Percentiles rank a stretch among this genome's conserved stretches.
These are phyloP conservation scores for Boletales sp. DNA, from an alignment of 768 basidiomycete species.

Conservation along the genomic window DNA sequence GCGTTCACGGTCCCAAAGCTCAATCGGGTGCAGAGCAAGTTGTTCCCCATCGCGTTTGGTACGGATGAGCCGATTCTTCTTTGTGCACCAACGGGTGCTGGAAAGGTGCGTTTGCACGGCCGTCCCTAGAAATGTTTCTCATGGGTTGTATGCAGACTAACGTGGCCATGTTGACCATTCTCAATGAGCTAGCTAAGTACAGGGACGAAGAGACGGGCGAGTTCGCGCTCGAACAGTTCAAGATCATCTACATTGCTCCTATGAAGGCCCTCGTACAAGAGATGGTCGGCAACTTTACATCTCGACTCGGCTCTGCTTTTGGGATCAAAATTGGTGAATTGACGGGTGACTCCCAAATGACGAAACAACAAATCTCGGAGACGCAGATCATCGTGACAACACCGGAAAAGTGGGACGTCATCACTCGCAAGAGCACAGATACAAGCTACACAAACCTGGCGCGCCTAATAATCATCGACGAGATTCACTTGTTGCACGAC, in stretches of 20 bases:
- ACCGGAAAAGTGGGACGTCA: conserved; percentile 99
- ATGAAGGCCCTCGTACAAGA: conserved; percentile 99
- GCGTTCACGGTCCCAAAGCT: conserved; percentile 82
- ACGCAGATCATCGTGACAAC: conserved; percentile 99
- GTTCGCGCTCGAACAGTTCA: conserved; percentile 88
- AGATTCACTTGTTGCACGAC: conserved; percentile 96
- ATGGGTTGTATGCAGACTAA: conserved; percentile 66
- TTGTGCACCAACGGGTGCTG: conserved; percentile 97
- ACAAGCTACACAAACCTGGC: conserved; percentile 97
- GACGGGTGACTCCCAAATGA: conserved; percentile 97
- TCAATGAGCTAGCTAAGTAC: conserved; percentile 86
- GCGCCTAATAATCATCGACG: conserved; percentile 94
- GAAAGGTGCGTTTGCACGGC: conserved; percentile 65
- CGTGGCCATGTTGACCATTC: conserved; percentile 92
- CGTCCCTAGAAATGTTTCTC: background rate
- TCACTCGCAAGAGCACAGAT: conserved; percentile 96
- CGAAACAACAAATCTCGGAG: conserved; percentile 93
- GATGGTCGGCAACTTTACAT: conserved; percentile 92
- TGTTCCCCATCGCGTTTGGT: conserved; percentile 90
- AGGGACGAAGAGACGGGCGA: conserved; percentile 76
- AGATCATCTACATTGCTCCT: conserved; percentile 95
- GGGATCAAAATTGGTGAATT: conserved; percentile 91
- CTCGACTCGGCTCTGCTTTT: conserved; percentile 57
- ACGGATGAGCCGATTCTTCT: conserved; percentile 93
- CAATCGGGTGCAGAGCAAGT: conserved; percentile 90